Percentiles rank a stretch among this genome's conserved stretches.
These are phyloP conservation scores for Phytophthora pini DNA, from an alignment of 352 stramenopile genomes.

Conservation along the genomic window DNA sequence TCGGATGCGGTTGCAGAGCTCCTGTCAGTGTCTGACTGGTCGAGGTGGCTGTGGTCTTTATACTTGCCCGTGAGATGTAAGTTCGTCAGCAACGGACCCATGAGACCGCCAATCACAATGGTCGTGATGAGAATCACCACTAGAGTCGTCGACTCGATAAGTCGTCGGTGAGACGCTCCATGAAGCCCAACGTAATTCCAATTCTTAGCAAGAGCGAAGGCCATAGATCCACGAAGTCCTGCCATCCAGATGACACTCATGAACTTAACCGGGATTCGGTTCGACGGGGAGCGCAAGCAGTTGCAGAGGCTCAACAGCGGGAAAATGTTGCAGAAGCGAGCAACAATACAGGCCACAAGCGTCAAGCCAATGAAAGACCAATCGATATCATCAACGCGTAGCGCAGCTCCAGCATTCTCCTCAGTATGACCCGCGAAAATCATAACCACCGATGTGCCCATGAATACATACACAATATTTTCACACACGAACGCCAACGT, in stretches of 20 bases:
- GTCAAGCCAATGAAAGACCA: constrained; percentile 84
- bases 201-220: constrained; percentile 91
- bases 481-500: constrained; percentile 84
- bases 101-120: constrained; percentile 81
- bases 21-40: constrained; percentile 49
- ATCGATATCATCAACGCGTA: constrained; percentile 83
- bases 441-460: constrained; percentile 87
- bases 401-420: constrained; percentile 55
- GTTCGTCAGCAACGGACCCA: constrained; percentile 66
- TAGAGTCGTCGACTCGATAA: constrained; percentile 89
- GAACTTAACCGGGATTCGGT: constrained; percentile 74
- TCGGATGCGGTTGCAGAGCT: constrained; percentile 41
- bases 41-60: constrained; percentile 42
- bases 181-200: constrained; percentile 82
- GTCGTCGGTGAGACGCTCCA: constrained; percentile 71
- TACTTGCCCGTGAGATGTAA: constrained; percentile 53
- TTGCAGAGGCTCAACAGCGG: constrained; percentile 80
- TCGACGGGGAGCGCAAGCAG: constrained; percentile 52
- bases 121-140: constrained; percentile 90
- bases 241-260: constrained; percentile 94
- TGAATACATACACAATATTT: constrained; percentile 89
- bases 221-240: constrained; percentile 93
- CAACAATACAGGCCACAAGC: constrained; percentile 70
- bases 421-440: constrained; percentile 79
- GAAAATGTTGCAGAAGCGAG: constrained; percentile 82